A percentile compares a stretch with the other conserved stretches of the same genome.
These are phyloP conservation scores for Monosporascus sp. DNA, from an alignment of 2,329 filamentous ascomycete genomes.

Conservation along the genomic window DNA sequence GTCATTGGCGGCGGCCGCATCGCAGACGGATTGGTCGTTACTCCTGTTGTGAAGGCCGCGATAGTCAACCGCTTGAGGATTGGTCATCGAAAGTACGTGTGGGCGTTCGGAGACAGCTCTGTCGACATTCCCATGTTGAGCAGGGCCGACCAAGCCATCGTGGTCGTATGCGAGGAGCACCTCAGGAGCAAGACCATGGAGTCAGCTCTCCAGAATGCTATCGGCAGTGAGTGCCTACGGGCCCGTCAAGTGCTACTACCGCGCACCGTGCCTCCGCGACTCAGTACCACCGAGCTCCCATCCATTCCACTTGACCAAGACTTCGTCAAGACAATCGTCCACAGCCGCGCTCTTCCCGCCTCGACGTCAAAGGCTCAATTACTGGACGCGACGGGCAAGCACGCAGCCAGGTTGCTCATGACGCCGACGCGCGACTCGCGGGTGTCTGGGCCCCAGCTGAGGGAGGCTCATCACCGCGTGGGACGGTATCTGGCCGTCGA, in stretches of 20 bases:
- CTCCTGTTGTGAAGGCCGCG: constrained; percentile 41
- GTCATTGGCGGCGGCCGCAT: constrained; percentile 50
- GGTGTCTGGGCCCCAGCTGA: constrained; percentile 39
- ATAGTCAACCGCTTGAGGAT: constrained; percentile 39
- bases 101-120: constrained; percentile 57
- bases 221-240: constrained; percentile 34
- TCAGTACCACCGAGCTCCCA: constrained; percentile 40
- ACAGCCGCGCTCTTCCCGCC: not conserved
- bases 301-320: constrained; percentile 26
- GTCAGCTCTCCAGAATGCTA: constrained; percentile 32
- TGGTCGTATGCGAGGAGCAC: constrained; percentile 47
- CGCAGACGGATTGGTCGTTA: constrained; percentile 45
- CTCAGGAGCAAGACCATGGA: constrained; percentile 51
- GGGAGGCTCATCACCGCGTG: constrained; percentile 41
- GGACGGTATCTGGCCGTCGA: constrained; percentile 51
- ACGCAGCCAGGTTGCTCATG: constrained; percentile 45
- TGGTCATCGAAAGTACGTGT: constrained; percentile 34
- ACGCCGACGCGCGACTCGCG: constrained; percentile 48
- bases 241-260: constrained; percentile 46
- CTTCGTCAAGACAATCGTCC: constrained; percentile 16
- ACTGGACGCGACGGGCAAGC: constrained; percentile 40
- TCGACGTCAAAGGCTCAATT: constrained; percentile 12
- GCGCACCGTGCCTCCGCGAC: constrained; percentile 29
- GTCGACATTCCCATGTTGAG: constrained; percentile 55
- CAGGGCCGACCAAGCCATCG: constrained; percentile 46